These are phyloP conservation scores for Acacia pycnantha DNA, from an alignment of 331 rosid species.

Conservation along the genomic window DNA sequence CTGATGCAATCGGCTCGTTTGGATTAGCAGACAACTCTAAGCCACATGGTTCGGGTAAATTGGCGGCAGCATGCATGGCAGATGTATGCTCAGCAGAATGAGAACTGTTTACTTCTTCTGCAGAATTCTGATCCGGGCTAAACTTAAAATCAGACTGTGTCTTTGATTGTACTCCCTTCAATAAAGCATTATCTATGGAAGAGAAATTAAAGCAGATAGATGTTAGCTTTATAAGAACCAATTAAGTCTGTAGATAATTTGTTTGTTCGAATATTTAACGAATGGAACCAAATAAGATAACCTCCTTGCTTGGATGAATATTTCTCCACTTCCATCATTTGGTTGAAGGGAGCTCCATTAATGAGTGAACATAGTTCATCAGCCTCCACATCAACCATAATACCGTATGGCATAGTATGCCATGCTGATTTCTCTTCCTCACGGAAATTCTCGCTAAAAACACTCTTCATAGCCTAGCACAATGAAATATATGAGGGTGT, in stretches of 20 bases:
- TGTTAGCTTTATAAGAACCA: constrained; percentile 11
- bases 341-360: constrained; percentile 72
- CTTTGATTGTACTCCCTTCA: constrained; percentile 24
- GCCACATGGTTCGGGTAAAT: too few species aligned
- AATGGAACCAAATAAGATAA: constrained; percentile 25
- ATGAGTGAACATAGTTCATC: constrained; percentile 50
- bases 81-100: not conserved
- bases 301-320: constrained; percentile 48
- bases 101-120: constrained; percentile 29
- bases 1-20: too few species aligned
- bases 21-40: too few species aligned
- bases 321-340: constrained; percentile 66
- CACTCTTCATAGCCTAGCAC: constrained; percentile 62
- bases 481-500: not conserved
- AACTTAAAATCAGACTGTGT: constrained; percentile 30
- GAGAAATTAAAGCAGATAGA: constrained; percentile 18
- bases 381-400: constrained; percentile 86
- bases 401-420: constrained; percentile 56
- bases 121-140: constrained; percentile 30
- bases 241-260: not conserved
- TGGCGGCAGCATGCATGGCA: too few species aligned
- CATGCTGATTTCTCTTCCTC: constrained; percentile 52
- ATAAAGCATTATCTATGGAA: not conserved
- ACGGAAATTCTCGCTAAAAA: constrained; percentile 65
- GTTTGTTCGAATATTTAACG: not conserved